Evolutionary conservation across 2,329 filamentous ascomycete genomes (phyloP).

Genomic region (Fusarium nurragi): DNA sequence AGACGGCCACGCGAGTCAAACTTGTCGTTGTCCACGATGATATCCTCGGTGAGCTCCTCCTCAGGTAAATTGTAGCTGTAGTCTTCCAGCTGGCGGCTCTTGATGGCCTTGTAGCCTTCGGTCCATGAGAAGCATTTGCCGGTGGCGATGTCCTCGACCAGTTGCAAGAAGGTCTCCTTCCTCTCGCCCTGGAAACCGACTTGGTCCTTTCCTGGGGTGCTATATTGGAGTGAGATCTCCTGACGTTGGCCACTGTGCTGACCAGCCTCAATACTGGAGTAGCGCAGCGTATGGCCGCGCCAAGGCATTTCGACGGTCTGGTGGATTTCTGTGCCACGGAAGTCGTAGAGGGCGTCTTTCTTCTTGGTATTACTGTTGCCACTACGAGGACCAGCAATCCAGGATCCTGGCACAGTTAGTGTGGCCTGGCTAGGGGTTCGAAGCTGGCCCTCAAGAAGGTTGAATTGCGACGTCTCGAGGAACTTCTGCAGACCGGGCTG

Average conservation of each 20-base stretch:
- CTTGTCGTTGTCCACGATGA: conserved; percentile 33
- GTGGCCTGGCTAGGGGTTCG: conserved; percentile 50
- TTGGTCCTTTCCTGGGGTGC: not conserved
- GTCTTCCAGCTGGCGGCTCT: conserved; percentile 41
- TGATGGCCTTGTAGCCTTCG: conserved; percentile 45
- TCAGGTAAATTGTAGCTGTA: conserved; percentile 44
- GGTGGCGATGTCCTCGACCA: conserved; percentile 45
- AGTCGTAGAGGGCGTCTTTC: conserved; percentile 49
- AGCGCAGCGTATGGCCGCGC: conserved; percentile 57
- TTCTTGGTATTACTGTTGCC: not conserved
- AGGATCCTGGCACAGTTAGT: conserved; percentile 20
- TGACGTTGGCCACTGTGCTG: conserved; percentile 61
- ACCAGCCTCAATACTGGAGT: conserved; percentile 63
- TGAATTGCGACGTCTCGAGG: conserved; percentile 56
- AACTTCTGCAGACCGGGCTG: conserved; percentile 54
- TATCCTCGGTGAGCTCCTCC: conserved; percentile 37
- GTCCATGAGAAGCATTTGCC: conserved; percentile 50
- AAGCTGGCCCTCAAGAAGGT: conserved; percentile 54
- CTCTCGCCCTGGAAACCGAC: conserved; percentile 3
- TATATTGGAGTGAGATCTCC: conserved; percentile 56
- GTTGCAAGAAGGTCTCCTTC: conserved; percentile 39
- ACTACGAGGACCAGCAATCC: not conserved
- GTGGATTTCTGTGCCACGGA: conserved; percentile 63
- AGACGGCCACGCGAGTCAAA: conserved; percentile 21
- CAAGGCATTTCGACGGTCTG: conserved; percentile 56